phyloP scores from a whole-genome alignment of 139 green algal genomes.

The Chlorella vulgaris region DNA sequence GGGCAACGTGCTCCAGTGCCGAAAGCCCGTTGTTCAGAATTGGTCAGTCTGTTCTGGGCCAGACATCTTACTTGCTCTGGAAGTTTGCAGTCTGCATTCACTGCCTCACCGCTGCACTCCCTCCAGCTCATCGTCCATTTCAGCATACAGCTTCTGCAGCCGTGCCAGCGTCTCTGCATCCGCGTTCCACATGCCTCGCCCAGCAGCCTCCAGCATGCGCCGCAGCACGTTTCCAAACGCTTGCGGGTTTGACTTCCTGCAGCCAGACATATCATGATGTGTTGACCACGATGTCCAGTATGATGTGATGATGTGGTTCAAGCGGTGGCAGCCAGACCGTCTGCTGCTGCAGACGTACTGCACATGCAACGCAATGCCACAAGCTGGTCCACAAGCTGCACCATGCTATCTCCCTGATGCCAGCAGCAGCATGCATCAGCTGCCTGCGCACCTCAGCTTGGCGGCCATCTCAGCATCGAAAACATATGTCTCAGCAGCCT shows the following conservation, averaged over 20 bases:
- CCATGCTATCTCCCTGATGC: no score
- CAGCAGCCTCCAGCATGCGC: constrained; percentile 92
- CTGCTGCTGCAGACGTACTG: no score
- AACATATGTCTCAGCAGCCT: constrained; percentile 90
- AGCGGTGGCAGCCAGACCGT: no score
- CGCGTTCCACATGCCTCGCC: constrained; percentile 93
- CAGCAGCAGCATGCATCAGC: no score
- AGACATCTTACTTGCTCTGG: no score
- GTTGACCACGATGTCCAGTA: not conserved
- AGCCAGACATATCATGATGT: no score
- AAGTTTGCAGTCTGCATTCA: no score
- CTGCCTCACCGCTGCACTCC: constrained; percentile 57
- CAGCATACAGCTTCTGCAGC: constrained; percentile 78
- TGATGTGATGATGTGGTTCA: not conserved
- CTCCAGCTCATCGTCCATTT: constrained; percentile 95
- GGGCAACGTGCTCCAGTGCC: no score
- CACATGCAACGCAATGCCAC: no score
- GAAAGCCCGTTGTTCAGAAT: no score
- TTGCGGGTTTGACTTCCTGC: constrained; percentile 51
- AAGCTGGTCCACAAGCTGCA: no score
- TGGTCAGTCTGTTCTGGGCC: no score
- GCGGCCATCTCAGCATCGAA: constrained; percentile 85
- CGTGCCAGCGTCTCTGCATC: constrained; percentile 66
- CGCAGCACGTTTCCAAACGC: constrained; percentile 86
- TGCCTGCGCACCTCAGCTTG: constrained; percentile 64